Percentiles rank a stretch among this genome's conserved stretches.
Evolutionary conservation across 768 basidiomycete genomes (phyloP).

Genomic region (Lepiota subincarnata): DNA sequence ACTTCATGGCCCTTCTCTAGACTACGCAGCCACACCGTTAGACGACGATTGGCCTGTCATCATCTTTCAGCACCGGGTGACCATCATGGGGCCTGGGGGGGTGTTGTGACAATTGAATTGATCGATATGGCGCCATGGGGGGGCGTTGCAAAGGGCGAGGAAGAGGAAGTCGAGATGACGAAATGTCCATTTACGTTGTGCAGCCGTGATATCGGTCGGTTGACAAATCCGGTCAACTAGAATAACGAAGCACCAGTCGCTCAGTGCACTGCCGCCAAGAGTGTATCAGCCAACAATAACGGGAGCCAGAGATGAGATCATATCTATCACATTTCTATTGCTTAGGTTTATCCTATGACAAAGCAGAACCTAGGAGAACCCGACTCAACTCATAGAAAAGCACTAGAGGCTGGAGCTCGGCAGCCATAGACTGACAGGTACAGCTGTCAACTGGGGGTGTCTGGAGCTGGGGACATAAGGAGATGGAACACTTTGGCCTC

Average conservation of each 20-base stretch:
- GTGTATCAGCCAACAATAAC: background rate
- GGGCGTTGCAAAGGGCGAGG: no score
- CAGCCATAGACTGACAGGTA: background rate
- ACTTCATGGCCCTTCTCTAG: background rate
- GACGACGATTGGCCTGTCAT: background rate
- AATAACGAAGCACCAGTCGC: no score
- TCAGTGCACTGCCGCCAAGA: background rate
- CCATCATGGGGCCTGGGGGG: background rate
- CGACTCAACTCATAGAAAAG: background rate
- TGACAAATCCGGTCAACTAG: constrained; percentile 5
- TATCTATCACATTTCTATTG: no score
- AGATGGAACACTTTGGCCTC: background rate
- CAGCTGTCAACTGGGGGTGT: background rate
- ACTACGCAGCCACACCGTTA: background rate
- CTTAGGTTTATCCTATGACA: no score
- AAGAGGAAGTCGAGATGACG: background rate
- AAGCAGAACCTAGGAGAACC: background rate
- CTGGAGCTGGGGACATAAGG: background rate
- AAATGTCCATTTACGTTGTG: background rate
- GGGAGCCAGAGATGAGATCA: background rate
- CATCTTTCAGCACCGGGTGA: background rate
- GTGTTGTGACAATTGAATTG: constrained; percentile 2
- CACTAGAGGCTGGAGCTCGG: constrained; percentile 5
- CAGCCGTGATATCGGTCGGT: background rate
- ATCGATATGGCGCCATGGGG: background rate